Base-by-base conservation (phyloP, 1,139 yeast species). In the Debaryomyces robertsiae region DNA sequence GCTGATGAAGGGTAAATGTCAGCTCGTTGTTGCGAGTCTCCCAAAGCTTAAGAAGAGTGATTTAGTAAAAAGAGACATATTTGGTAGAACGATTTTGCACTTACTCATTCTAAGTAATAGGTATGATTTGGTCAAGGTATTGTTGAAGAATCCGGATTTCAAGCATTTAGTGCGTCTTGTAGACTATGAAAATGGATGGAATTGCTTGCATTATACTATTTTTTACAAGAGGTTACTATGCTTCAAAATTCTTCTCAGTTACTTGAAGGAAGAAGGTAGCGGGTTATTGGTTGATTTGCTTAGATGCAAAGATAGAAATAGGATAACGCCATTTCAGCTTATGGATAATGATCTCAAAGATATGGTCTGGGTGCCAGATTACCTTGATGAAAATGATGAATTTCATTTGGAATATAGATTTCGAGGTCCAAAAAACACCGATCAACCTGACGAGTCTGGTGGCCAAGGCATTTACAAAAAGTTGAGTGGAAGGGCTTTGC, bases 141-240 rank as follows among this genome's bases (percentile, higher is more conserved):
- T 85, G 5, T 58, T 84, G 30, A 72, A 72, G 43, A 73, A 78
- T 48, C 69, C 75, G 6, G 69, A 74, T 4, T 45, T 59, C 34
- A 67, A 61, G 39, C 23, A 39, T 4, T 46, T 82, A 33, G 48
- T 81, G 2, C 52, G 57, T 9, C 58, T 75, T 0, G 63, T 69
- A 2, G 97, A 91, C 57, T 69, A 68, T 42, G 97, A 91, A 59
- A 88, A 79, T 55, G 88, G 90, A 1, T 90, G 95, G 86, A 85
- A 88, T 30, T 81, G 90, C 24, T 67, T 90, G 32, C 97, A 91
- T 60, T 77, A 79, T 52, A 82, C 81, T 30, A 69, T 84, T 31
- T 80, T 69, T 51, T 65, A 71, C 55, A 89, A 85, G 44, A 73
- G 82, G 42, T 59, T 85, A 19, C 57, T 75, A 6, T 77, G 84